Conservation (phyloP, 2,329 filamentous ascomycete genomes). For the Fusarium floridanum region DNA sequence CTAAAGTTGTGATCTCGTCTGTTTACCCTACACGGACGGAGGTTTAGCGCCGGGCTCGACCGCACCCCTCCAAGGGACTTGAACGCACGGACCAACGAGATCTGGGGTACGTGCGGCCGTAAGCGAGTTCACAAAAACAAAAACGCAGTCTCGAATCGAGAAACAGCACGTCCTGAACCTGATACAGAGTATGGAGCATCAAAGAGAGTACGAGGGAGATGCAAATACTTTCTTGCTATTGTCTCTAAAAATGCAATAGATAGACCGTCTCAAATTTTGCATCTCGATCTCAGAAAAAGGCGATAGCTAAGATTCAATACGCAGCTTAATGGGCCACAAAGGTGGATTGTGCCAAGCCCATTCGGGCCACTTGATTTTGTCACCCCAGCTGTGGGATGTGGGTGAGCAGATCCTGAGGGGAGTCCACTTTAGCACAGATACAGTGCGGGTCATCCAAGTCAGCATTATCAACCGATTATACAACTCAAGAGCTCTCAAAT, state of each 20-base stretch:
- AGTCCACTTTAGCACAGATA: not conserved
- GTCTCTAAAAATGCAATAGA: not conserved
- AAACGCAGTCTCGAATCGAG: not conserved
- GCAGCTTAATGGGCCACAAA: not conserved
- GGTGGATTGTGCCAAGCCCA: not conserved
- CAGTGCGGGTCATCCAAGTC: constrained; percentile 9
- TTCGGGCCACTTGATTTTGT: not conserved
- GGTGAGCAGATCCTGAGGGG: not conserved
- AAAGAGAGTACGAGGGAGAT: not conserved
- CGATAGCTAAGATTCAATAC: not conserved
- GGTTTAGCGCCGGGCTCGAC: not conserved
- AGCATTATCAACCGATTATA: constrained; percentile 12
- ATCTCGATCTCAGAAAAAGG: not conserved
- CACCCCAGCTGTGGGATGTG: not conserved
- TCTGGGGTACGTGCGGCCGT: constrained; percentile 22
- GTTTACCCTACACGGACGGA: not conserved
- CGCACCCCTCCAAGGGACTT: not conserved
- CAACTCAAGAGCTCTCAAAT: not conserved
- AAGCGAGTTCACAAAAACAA: constrained; percentile 44
- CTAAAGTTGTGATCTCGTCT: not conserved
- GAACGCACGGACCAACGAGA: constrained; percentile 37
- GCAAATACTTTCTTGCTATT: not conserved
- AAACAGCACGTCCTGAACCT: not conserved
- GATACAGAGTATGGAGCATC: not conserved
- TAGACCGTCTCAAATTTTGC: not conserved